Evolutionary conservation across 164 flowering plant species (phyloP).

Genomic region (Piper longum): DNA sequence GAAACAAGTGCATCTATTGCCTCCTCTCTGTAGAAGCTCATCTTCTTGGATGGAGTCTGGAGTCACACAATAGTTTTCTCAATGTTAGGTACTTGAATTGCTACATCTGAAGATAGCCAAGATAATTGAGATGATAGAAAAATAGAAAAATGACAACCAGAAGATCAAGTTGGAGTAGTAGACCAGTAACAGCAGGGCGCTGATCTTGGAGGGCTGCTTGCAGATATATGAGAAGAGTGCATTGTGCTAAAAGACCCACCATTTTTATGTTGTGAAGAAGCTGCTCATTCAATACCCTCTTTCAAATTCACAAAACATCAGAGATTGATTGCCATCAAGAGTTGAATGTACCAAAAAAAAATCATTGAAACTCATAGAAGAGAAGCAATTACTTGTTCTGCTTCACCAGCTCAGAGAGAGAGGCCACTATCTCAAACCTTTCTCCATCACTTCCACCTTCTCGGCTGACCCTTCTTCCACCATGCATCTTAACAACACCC

Average conservation of each 20-base stretch:
- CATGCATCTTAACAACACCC: constrained; percentile 52
- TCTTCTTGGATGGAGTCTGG: constrained; percentile 66
- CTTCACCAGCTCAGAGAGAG: constrained; percentile 51
- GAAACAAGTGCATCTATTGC: constrained; percentile 62
- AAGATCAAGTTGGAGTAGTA: constrained; percentile 74
- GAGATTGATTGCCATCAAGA: neutral
- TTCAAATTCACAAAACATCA: constrained; percentile 11
- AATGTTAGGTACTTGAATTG: neutral
- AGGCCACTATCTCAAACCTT: constrained; percentile 39
- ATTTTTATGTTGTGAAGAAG: constrained; percentile 51
- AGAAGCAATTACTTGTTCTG: constrained; percentile 34
- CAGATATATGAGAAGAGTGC: constrained; percentile 53
- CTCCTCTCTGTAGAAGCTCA: constrained; percentile 81
- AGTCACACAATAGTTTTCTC: constrained; percentile 2
- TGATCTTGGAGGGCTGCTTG: constrained; percentile 48
- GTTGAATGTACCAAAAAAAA: neutral
- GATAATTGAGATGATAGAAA: too few relatives aligned
- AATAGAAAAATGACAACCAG: constrained; percentile 27
- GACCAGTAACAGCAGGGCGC: constrained; percentile 54
- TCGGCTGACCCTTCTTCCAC: constrained; percentile 55
- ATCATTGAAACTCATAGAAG: neutral
- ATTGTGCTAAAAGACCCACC: constrained; percentile 58
- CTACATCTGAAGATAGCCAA: too few relatives aligned
- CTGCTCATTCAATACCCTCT: constrained; percentile 59
- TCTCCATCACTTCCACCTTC: constrained; percentile 49